A percentile compares a stretch with the other conserved stretches of the same genome.
Evolutionary conservation across 2,329 filamentous ascomycete species (phyloP).

Genomic region (Diaporthe sp.): DNA sequence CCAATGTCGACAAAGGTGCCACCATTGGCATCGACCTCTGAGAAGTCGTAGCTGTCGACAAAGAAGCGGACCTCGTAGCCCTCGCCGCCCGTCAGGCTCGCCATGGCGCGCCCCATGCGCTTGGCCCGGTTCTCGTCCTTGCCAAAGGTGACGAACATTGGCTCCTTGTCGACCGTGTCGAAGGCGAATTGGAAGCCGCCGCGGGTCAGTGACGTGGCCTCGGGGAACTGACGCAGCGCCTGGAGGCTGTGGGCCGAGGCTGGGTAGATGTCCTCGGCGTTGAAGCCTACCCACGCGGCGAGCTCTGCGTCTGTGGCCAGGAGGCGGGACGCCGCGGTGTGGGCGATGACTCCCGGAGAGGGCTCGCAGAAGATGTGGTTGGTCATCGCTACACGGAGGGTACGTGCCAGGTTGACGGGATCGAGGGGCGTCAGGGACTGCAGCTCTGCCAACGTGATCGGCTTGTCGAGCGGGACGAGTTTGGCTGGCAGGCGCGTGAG

Average conservation of each 20-base stretch:
- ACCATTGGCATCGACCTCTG: conserved; percentile 52
- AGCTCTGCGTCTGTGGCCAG: conserved; percentile 60
- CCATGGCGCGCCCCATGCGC: conserved; percentile 66
- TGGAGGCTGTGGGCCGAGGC: conserved; percentile 57
- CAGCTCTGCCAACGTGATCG: conserved; percentile 58
- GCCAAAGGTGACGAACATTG: conserved; percentile 65
- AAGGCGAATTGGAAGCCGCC: conserved; percentile 64
- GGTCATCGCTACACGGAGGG: conserved; percentile 68
- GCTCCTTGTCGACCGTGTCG: conserved; percentile 59
- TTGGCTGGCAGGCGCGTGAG: conserved; percentile 48
- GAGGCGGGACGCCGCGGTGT: conserved; percentile 64
- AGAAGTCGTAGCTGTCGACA: conserved; percentile 64
- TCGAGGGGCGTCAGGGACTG: conserved; percentile 57
- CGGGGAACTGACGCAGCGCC: conserved; percentile 56
- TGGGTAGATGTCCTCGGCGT: conserved; percentile 64
- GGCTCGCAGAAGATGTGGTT: conserved; percentile 66
- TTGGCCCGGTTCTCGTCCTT: conserved; percentile 58
- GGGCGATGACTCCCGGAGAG: conserved; percentile 59
- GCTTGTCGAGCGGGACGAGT: conserved; percentile 58
- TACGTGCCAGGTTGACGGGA: conserved; percentile 60
- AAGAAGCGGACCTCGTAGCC: conserved; percentile 66
- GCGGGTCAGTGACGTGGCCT: conserved; percentile 58
- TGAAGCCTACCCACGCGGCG: conserved; percentile 66
- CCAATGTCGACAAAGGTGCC: conserved; percentile 69
- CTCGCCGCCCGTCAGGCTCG: conserved; percentile 63